Conservation (phyloP, 805 yeast species). For the Zygosaccharomyces pseudorouxii region DNA sequence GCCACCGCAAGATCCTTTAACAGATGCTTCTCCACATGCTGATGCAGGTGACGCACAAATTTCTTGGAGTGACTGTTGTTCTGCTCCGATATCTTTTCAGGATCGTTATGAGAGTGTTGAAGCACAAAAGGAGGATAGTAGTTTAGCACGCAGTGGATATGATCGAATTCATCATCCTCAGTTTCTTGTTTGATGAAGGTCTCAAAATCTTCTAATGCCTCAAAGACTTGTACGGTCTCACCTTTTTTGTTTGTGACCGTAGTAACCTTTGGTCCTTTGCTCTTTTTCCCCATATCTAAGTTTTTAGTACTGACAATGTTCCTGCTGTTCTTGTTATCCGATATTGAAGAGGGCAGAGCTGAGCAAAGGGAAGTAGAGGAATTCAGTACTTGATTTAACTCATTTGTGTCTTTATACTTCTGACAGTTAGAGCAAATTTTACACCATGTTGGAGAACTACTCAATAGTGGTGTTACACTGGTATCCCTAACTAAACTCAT, state of each 20-base stretch:
- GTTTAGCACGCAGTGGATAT: slow-evolving; percentile 58
- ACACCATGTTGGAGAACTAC: neutral
- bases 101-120: slow-evolving; percentile 60
- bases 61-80: slow-evolving; percentile 68
- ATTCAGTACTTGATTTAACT: neutral
- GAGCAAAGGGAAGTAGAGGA: too few relatives aligned
- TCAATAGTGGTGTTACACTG: neutral
- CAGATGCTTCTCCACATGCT: slow-evolving; percentile 68
- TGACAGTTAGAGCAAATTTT: neutral
- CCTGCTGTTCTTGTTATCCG: too few relatives aligned
- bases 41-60: slow-evolving; percentile 68
- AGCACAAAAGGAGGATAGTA: slow-evolving; percentile 73
- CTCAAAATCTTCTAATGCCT: slow-evolving; percentile 58
- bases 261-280: slow-evolving; percentile 30
- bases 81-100: slow-evolving; percentile 66
- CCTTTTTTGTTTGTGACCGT: slow-evolving; percentile 31
- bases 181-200: slow-evolving; percentile 63
- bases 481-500: neutral
- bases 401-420: neutral
- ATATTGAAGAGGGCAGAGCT: too few relatives aligned
- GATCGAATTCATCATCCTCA: slow-evolving; percentile 70
- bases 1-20: slow-evolving; percentile 59
- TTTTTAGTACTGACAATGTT: neutral
- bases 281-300: slow-evolving; percentile 28
- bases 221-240: slow-evolving; percentile 44